Evolutionary conservation across 2,329 filamentous ascomycete genomes (phyloP).

Genomic region (Aspergillus sp.): DNA sequence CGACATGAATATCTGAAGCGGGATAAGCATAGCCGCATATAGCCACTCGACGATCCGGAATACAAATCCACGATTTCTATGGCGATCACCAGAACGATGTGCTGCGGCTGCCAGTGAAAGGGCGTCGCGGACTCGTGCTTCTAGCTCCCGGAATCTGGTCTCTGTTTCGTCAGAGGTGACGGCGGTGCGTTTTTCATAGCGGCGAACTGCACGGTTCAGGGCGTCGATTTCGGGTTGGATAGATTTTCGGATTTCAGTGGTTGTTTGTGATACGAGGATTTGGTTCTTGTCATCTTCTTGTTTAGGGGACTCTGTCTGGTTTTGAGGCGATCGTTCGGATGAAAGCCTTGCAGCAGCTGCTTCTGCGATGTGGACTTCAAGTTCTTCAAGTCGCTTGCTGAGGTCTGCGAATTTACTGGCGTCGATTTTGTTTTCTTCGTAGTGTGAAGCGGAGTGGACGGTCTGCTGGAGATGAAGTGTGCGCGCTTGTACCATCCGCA

Average conservation of each 20-base stretch:
- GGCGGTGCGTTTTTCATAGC: constrained; percentile 83
- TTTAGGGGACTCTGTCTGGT: constrained; percentile 17
- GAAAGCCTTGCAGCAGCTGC: constrained; percentile 20
- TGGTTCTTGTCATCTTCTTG: constrained; percentile 35
- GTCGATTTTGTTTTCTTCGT: constrained; percentile 24
- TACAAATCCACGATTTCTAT: constrained; percentile 20
- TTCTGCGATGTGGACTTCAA: constrained; percentile 55
- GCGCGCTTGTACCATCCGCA: constrained; percentile 70
- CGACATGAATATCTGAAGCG: constrained; percentile 25
- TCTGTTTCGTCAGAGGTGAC: constrained; percentile 71
- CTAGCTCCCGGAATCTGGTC: constrained; percentile 63
- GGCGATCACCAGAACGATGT: constrained; percentile 22
- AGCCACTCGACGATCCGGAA: constrained; percentile 30
- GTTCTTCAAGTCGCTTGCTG: constrained; percentile 57
- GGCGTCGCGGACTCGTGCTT: constrained; percentile 66
- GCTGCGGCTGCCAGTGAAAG: constrained; percentile 74
- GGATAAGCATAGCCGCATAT: constrained; percentile 30
- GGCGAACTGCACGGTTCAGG: constrained; percentile 76
- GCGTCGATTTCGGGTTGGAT: constrained; percentile 81
- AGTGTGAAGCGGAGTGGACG: constrained; percentile 39
- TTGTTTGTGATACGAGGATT: constrained; percentile 34
- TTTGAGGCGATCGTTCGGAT: constrained; percentile 4
- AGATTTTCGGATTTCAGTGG: constrained; percentile 53
- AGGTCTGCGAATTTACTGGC: constrained; percentile 48
- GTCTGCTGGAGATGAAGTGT: constrained; percentile 76